phyloP scores from a whole-genome alignment of 2,329 filamentous ascomycete species.

The Aurifilum marmelostoma region DNA sequence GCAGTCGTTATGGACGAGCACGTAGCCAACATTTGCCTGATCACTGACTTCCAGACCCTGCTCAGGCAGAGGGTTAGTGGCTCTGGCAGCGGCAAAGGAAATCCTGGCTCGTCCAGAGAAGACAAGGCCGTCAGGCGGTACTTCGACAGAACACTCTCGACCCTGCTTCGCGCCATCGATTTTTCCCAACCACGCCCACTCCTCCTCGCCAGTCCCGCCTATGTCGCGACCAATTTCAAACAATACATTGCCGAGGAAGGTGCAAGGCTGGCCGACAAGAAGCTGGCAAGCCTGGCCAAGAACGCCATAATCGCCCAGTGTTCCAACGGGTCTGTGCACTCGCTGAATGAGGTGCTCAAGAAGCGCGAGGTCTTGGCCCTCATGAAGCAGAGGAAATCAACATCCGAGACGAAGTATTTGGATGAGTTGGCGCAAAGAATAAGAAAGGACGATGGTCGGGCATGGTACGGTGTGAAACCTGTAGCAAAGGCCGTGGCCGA shows the following conservation, averaged over 20 bases:
- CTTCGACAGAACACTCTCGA: constrained; percentile 75
- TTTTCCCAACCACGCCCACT: constrained; percentile 71
- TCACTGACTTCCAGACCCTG: constrained; percentile 79
- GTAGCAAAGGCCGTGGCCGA: constrained; percentile 83
- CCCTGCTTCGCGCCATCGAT: constrained; percentile 77
- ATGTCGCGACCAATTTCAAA: constrained; percentile 79
- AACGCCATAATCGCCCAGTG: constrained; percentile 78
- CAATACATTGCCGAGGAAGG: constrained; percentile 70
- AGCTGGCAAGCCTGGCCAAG: constrained; percentile 63
- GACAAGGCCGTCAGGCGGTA: constrained; percentile 76
- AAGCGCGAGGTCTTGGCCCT: constrained; percentile 76
- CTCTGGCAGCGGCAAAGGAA: constrained; percentile 68
- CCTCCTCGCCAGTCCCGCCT: constrained; percentile 86
- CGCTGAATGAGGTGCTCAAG: constrained; percentile 83
- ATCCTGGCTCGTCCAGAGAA: constrained; percentile 65
- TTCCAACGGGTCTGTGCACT: constrained; percentile 83
- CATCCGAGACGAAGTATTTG: constrained; percentile 80
- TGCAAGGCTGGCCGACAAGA: constrained; percentile 65
- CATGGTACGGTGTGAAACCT: constrained; percentile 86
- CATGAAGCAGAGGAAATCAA: constrained; percentile 86
- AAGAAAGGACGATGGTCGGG: constrained; percentile 81
- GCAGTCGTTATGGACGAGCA: constrained; percentile 95
- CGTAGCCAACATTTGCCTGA: constrained; percentile 78
- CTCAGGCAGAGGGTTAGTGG: constrained; percentile 71
- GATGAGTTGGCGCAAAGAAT: constrained; percentile 80